Evolutionary conservation across 1,284 basidiomycete species (phyloP), one percentile per base, ranked within the genome.

Genomic region (Malassezia sp.): DNA sequence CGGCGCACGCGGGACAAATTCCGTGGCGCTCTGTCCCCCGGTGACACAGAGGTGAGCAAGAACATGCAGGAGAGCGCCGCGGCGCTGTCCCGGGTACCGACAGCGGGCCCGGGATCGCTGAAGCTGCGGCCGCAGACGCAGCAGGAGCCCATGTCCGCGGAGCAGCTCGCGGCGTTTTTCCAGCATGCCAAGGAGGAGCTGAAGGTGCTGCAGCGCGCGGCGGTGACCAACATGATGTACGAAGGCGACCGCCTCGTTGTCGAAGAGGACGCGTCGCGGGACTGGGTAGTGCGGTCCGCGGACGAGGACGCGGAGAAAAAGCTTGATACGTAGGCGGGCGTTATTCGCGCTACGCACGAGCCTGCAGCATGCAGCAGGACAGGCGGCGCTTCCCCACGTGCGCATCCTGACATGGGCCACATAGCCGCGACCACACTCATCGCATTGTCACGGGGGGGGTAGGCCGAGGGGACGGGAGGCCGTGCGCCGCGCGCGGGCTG

Each of bases 171-270:
- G 30, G 45, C 53, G 20, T 63, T 69, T 38, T 69, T 61, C 48
- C 47, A 60, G 32, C 50, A 57, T 6, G 57, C 56, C 7, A 42
- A 58, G 10, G 61, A 62, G 23, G 66, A 69, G 35, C 54, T 69
- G 41, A 56, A 63, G 47, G 59, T 54, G 33, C 50, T 70, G n/a
- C 53, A 61, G 39, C 54, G 67, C 15, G 61, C 66, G 11, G 67
- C 66, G 11, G 48, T 70, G 24, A 59, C 57, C 49, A 70, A 68
- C 46, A 43, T 59, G 11, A 45, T 70, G 44, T 70, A 70, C 47
- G 60, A 61, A 32, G 65, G 62, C 20, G 64, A 68, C 50, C 58
- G 57, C 46, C 57, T 70, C 5, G 66, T 70, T 4, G 63, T 70
- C 2, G 67, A 70, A 43, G 42, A 40, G 12, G 31, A 32, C 6